Evolutionary conservation across 2,329 filamentous ascomycete genomes (phyloP).

Genomic region (Gliomastix tumulicola): DNA sequence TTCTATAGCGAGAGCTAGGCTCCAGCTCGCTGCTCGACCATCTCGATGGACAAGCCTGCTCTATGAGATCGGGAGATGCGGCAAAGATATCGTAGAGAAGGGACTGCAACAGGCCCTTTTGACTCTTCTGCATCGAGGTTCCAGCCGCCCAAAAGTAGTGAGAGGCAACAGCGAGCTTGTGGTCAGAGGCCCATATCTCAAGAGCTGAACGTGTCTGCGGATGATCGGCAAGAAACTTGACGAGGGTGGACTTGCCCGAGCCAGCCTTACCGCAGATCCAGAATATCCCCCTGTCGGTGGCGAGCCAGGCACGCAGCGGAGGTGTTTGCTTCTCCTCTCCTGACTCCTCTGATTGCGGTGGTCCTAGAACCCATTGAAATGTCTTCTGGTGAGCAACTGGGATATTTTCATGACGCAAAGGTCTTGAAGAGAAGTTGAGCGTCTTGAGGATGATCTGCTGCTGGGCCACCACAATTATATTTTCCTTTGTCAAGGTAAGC

Average conservation of each 20-base stretch:
- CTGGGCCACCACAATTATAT: too few relatives aligned
- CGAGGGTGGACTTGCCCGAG: slow-evolving; percentile 3
- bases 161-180: background rate
- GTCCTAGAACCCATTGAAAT: background rate
- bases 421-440: too few relatives aligned
- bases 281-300: background rate
- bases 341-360: too few relatives aligned
- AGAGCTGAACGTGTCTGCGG: too few relatives aligned
- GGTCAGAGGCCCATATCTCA: too few relatives aligned
- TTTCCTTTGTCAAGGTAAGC: too few relatives aligned
- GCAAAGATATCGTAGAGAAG: background rate
- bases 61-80: background rate
- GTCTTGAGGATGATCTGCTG: too few relatives aligned
- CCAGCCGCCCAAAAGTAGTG: background rate
- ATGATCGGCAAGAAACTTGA: slow-evolving; percentile 1
- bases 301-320: slow-evolving; percentile 1
- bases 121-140: background rate
- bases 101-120: background rate
- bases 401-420: background rate
- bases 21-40: background rate
- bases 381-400: background rate
- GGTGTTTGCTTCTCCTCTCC: background rate
- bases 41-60: background rate
- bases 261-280: slow-evolving; percentile 3
- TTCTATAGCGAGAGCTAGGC: background rate